phyloP scores from a whole-genome alignment of 768 basidiomycete genomes.

The Lentinula sp. region DNA sequence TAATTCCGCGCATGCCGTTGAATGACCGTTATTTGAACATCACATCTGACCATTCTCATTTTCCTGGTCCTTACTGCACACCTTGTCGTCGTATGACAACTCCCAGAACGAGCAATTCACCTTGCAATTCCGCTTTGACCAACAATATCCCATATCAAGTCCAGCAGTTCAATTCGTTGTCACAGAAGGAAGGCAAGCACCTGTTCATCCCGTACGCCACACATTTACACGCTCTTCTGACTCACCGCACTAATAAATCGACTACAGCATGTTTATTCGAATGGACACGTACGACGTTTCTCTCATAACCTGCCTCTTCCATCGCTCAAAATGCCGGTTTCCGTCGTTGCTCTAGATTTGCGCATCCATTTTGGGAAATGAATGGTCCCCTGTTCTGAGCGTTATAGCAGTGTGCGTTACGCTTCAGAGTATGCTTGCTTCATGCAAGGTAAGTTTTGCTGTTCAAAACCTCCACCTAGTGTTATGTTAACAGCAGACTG shows the following conservation, averaged over 20 bases:
- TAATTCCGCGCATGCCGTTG: background rate
- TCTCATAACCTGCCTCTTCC: slow-evolving; percentile 10
- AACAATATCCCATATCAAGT: slow-evolving; percentile 79
- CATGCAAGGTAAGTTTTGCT: slow-evolving; percentile 62
- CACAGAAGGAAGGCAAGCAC: slow-evolving; percentile 55
- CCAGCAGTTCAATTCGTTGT: slow-evolving; percentile 86
- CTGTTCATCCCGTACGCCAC: slow-evolving; percentile 67
- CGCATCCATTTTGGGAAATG: slow-evolving; percentile 80
- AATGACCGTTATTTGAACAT: too few relatives aligned
- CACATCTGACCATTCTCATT: background rate
- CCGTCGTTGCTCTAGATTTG: slow-evolving; percentile 59
- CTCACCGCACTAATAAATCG: background rate
- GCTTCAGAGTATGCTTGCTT: slow-evolving; percentile 88
- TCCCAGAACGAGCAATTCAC: slow-evolving; percentile 68
- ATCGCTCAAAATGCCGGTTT: background rate
- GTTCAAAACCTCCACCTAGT: background rate
- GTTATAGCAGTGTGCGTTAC: slow-evolving; percentile 80
- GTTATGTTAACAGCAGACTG: background rate
- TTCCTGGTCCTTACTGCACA: background rate
- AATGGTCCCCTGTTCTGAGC: slow-evolving; percentile 79
- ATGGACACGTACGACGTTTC: slow-evolving; percentile 61
- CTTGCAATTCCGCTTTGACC: slow-evolving; percentile 77
- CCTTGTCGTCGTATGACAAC: background rate
- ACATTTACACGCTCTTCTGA: background rate
- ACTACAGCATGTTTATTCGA: slow-evolving; percentile 76